Evolutionary conservation across 257 asterid genomes (phyloP), one percentile per base, ranked within the genome.

Genomic region (Handroanthus guayacan): DNA sequence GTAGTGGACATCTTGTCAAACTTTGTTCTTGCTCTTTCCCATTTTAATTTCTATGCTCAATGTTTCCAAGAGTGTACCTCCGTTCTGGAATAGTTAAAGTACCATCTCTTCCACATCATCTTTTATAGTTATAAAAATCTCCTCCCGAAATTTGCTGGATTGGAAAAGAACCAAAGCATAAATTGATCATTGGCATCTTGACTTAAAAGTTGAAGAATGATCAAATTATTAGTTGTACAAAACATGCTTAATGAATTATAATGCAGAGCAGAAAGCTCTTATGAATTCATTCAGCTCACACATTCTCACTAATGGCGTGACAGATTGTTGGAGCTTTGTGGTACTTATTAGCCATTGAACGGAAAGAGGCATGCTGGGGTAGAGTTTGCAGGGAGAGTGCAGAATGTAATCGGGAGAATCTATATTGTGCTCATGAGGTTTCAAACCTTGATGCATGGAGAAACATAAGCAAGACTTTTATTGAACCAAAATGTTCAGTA

Each of bases 301-400:
- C 70, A 31, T 17, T 67, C 45, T 41, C 71, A 38, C 77, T 34
- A 38, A 50, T 71, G 83, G 73, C 64, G 74, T 75, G 38, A 81
- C 92, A 95, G 99, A 83, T 95, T 57, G 85, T 85, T 77, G 99
- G 97, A 75, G 97, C 97, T 50, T 84, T 95, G 67, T 95, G 99
- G 99, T 93, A 95, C 81, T 86, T 91, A 47, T 81, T 94, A 68
- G 94, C 99, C 36, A 84, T 93, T 39, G 99, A 91, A 78, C 91
- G 98, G 68, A 93, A 83, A 81, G 97, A 90, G 81, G 76, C 96
- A 13, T 95, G 99, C 82, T 93, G 98, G 99, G 82, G 77, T 62
- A 37, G 6, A n/a, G 97, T 97, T 74, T 95, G 99, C 85, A 54
- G 12, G 45, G 86, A 80, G 2, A 80, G 16, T 80, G 69, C 74